Conservation (phyloP, 495 filamentous ascomycete genomes). For the Aspergillus homomorphus region DNA sequence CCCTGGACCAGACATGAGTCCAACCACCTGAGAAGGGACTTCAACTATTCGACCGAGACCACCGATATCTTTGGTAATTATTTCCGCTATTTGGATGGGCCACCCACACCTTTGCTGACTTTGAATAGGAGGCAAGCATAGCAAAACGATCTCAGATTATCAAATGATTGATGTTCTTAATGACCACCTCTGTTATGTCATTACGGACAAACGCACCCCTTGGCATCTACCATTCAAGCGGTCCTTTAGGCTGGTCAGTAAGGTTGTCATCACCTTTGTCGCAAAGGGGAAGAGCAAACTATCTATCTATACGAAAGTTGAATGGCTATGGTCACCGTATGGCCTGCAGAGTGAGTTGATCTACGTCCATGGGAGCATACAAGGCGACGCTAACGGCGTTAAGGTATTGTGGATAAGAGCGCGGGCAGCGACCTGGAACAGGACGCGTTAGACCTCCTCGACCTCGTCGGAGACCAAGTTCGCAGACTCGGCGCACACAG, state of each 20-base stretch:
- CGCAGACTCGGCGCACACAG: slow-evolving; percentile 72
- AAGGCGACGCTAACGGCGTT: slow-evolving; percentile 13
- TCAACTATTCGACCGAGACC: slow-evolving; percentile 73
- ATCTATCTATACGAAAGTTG: slow-evolving; percentile 79
- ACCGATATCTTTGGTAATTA: slow-evolving; percentile 59
- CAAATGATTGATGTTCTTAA: slow-evolving; percentile 90
- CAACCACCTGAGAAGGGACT: slow-evolving; percentile 68
- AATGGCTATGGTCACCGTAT: slow-evolving; percentile 70
- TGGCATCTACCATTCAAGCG: slow-evolving; percentile 85
- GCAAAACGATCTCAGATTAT: slow-evolving; percentile 66
- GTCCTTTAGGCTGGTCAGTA: slow-evolving; percentile 79
- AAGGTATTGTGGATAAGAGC: slow-evolving; percentile 70
- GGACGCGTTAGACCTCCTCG: slow-evolving; percentile 80
- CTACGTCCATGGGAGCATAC: background rate
- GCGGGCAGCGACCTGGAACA: slow-evolving; percentile 76
- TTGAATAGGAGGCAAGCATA: slow-evolving; percentile 44
- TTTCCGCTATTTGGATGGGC: background rate
- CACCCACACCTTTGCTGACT: background rate
- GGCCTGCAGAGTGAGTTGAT: slow-evolving; percentile 55
- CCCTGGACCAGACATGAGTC: slow-evolving; percentile 74
- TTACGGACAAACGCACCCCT: slow-evolving; percentile 81
- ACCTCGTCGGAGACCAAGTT: slow-evolving; percentile 85
- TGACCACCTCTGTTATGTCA: slow-evolving; percentile 93
- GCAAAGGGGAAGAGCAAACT: slow-evolving; percentile 91
- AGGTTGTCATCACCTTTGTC: slow-evolving; percentile 90